Base-by-base conservation (phyloP, 2,329 filamentous ascomycete species). In the Colletotrichum nymphaeae region DNA sequence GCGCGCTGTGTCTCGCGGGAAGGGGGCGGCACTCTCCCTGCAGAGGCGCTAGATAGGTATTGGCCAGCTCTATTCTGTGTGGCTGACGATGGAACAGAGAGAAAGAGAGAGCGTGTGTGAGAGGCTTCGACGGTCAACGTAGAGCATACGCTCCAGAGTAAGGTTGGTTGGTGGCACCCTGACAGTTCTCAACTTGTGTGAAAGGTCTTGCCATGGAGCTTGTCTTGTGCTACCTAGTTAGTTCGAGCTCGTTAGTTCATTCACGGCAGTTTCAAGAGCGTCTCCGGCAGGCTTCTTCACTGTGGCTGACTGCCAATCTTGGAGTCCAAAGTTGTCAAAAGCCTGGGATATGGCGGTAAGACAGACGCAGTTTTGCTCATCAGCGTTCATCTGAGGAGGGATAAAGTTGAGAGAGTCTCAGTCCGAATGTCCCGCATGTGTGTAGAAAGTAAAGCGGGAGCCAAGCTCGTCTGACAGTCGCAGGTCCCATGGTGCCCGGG, bases 361-460 rank as follows among this genome's bases (percentile, higher is more conserved):
- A 24, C 28, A 52, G 37, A 66, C 26, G 42, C 30, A 70, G 24
- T 49, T n/a, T 12, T 9, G 49, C 55, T 72, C 69, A 32, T 63
- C 63, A 63, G 68, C 60, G 70, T 73, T 73, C 70, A 35, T 70
- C 70, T 73, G 70, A 69, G 58, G 32, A 52, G 53, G 52, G 60
- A 60, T 60, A 66, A 60, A 64, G 66, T 65, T 62, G 70, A 35
- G 70, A 35, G 26, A 55, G 30, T 30, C 49, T 19, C 46, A 69
- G 59, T 58, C 60, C 53, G 67, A 59, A 63, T 73, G 67, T 70
- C 46, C 70, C 67, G 60, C 60, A 65, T 65, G 28, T 63, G 60
- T 28, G 62, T 60, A 65, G 46, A 24, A 65, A 65, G 42, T 28
- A 55, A 55, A 69, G 56, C 55, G 63, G 52, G 55, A 56, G 32